phyloP scores from a whole-genome alignment of 495 filamentous ascomycete genomes.

The Trichoderma reesei region DNA sequence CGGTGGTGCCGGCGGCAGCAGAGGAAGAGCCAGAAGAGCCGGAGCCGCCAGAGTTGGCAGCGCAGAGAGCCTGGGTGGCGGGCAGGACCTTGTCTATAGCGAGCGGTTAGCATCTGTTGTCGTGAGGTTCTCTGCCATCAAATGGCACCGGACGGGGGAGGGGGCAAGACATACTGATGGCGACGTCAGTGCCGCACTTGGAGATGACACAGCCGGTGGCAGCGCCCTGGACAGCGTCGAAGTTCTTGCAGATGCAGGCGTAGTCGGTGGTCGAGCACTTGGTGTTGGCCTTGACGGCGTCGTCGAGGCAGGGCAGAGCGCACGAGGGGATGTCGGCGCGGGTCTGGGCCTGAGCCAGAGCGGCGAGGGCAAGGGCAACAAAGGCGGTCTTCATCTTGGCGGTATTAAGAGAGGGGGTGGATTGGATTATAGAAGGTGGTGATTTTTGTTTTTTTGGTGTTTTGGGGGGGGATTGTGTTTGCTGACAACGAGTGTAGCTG shows the following conservation, averaged over 20 bases:
- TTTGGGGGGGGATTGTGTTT: background rate
- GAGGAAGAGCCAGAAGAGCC: constrained; percentile 1
- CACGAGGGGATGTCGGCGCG: constrained; percentile 30
- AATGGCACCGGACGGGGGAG: too few relatives aligned
- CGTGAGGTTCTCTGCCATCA: too few relatives aligned
- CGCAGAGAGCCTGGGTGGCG: constrained; percentile 27
- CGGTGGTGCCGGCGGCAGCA: background rate
- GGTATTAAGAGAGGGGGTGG: constrained; percentile 9
- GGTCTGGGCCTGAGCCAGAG: constrained; percentile 28
- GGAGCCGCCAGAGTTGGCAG: constrained; percentile 13
- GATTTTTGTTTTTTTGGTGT: background rate
- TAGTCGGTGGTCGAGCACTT: constrained; percentile 29
- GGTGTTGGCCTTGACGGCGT: constrained; percentile 23
- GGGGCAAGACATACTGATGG: constrained; percentile 18
- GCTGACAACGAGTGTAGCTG: constrained; percentile 7
- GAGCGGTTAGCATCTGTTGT: background rate
- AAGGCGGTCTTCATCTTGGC: constrained; percentile 33
- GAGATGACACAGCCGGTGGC: constrained; percentile 31
- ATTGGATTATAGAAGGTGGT: background rate
- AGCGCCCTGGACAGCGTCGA: constrained; percentile 19
- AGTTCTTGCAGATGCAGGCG: constrained; percentile 33
- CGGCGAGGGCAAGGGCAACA: constrained; percentile 26
- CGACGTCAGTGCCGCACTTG: constrained; percentile 25
- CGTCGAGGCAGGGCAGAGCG: constrained; percentile 29
- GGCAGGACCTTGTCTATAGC: constrained; percentile 28